Conservation (phyloP, 805 yeast species). For the Wickerhamiella australiensis region DNA sequence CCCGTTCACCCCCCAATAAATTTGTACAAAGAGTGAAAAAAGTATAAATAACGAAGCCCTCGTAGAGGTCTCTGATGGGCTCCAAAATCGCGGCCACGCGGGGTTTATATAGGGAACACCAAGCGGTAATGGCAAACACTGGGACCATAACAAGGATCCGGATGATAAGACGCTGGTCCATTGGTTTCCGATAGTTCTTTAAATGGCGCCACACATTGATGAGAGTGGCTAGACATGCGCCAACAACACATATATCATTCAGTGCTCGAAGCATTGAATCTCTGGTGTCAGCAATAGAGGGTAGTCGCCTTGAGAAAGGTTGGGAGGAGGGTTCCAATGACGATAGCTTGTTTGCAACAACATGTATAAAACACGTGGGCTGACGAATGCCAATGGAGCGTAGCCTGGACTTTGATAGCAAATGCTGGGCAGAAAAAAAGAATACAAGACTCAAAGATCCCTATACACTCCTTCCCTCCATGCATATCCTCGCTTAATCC, state of each 20-base stretch:
- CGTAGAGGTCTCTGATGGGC: conserved; percentile 70
- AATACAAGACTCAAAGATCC: too few relatives aligned
- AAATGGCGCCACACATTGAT: conserved; percentile 43
- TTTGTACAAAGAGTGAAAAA: conserved; percentile 74
- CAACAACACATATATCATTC: conserved; percentile 17
- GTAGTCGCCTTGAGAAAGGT: neutral
- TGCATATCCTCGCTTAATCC: too few relatives aligned
- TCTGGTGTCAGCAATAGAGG: neutral
- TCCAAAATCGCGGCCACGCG: conserved; percentile 22
- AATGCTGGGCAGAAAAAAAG: too few relatives aligned
- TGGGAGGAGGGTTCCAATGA: neutral
- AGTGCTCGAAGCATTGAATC: conserved; percentile 13
- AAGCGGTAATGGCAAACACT: conserved; percentile 62
- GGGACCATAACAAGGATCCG: conserved; percentile 78
- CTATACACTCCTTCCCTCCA: neutral
- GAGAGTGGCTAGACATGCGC: conserved; percentile 34
- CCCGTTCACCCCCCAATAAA: conserved; percentile 84
- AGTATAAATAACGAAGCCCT: conserved; percentile 90
- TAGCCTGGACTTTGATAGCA: too few relatives aligned
- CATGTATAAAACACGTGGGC: too few relatives aligned
- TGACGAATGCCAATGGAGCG: too few relatives aligned
- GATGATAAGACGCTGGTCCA: conserved; percentile 72
- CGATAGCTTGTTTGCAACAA: too few relatives aligned
- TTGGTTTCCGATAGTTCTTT: conserved; percentile 72
- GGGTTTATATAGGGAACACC: conserved; percentile 37